These are phyloP conservation scores for Meripilus lineatus DNA, from an alignment of 1,284 basidiomycete genomes.

Conservation along the genomic window DNA sequence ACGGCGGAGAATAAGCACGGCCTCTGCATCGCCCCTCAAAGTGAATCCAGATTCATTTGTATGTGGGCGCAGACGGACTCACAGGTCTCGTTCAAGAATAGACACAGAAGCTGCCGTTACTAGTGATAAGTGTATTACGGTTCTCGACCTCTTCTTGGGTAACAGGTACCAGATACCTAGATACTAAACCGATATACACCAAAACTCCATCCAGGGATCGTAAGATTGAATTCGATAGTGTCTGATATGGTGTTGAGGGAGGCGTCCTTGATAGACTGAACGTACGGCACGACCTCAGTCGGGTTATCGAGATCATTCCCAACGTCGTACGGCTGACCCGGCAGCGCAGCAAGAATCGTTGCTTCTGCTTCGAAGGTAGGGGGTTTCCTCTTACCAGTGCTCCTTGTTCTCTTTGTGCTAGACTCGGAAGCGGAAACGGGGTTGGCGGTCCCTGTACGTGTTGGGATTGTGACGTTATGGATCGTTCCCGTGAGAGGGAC, in stretches of 20 bases:
- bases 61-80: too few species aligned
- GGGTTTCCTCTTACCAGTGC: not conserved
- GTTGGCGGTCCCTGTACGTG: not conserved
- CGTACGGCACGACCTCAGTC: not conserved
- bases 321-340: not conserved
- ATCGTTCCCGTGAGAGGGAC: constrained; percentile 6
- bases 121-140: too few species aligned
- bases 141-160: too few species aligned
- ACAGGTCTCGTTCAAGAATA: too few species aligned
- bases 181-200: constrained; percentile 4
- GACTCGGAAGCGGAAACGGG: not conserved
- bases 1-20: too few species aligned
- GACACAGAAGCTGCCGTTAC: too few species aligned
- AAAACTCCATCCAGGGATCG: constrained; percentile 1
- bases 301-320: not conserved
- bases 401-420: not conserved
- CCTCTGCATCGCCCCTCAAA: too few species aligned
- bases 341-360: not conserved
- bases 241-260: too few species aligned
- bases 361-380: not conserved
- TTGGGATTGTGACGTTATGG: not conserved
- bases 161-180: too few species aligned
- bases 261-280: not conserved
- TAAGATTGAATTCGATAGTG: not conserved
- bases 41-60: too few species aligned